These are phyloP conservation scores for Tuber melanosporum DNA, from an alignment of 495 filamentous ascomycete genomes.

Conservation along the genomic window DNA sequence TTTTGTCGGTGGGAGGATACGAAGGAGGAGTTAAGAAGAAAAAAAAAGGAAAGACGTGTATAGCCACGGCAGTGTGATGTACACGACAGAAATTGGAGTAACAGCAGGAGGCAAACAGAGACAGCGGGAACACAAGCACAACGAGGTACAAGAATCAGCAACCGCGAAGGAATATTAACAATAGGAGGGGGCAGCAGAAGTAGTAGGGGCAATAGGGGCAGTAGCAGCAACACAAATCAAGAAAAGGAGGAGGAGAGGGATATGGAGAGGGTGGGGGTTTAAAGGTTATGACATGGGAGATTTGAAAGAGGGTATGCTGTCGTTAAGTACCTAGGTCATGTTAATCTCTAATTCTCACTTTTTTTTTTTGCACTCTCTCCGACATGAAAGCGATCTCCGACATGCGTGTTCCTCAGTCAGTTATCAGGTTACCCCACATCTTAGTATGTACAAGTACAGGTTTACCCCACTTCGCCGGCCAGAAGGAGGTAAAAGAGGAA, in stretches of 20 bases:
- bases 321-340: constrained; percentile 35
- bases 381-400: constrained; percentile 24
- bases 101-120: constrained; percentile 7
- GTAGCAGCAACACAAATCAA: constrained; percentile 23
- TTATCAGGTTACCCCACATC: constrained; percentile 37
- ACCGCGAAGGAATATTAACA: not conserved
- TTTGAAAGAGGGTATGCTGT: constrained; percentile 32
- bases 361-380: constrained; percentile 14
- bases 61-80: constrained; percentile 6
- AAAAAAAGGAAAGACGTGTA: not conserved
- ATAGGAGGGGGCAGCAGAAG: not conserved
- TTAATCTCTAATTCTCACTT: constrained; percentile 33
- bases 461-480: constrained; percentile 37
- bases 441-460: constrained; percentile 34
- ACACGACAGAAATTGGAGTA: constrained; percentile 24
- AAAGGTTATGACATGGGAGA: not conserved
- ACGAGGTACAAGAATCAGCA: not conserved
- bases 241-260: constrained; percentile 17
- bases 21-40: not conserved
- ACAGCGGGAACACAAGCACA: not conserved
- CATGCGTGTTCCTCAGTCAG: constrained; percentile 17
- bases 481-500: not conserved
- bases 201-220: not conserved
- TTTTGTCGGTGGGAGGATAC: not conserved
- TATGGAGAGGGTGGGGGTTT: not conserved